Conservation (phyloP, 1,139 yeast species). For the Meyerozyma smithsonii region DNA sequence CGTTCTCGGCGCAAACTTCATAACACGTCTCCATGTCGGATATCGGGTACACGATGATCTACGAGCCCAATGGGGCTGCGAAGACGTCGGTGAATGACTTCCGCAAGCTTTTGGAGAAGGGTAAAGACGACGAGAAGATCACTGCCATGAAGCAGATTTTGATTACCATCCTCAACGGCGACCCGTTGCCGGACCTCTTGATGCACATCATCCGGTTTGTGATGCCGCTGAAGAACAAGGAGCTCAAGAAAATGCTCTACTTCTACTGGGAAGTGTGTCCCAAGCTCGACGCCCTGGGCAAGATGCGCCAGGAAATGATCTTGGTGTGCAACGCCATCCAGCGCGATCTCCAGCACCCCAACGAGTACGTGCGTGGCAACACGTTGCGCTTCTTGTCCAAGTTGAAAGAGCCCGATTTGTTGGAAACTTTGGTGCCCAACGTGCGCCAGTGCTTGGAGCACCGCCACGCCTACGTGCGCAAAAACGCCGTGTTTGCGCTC, state of each 20-base stretch:
- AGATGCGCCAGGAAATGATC: constrained; percentile 97
- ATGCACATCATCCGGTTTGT: constrained; percentile 97
- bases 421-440: constrained; percentile 93
- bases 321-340: constrained; percentile 97
- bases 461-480: constrained; percentile 96
- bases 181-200: constrained; percentile 87
- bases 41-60: constrained; percentile 67
- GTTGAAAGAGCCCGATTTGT: constrained; percentile 85
- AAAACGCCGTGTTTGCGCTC: constrained; percentile 92
- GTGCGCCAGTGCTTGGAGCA: constrained; percentile 89
- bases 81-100: constrained; percentile 74
- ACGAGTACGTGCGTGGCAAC: constrained; percentile 94
- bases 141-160: constrained; percentile 87
- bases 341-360: constrained; percentile 96
- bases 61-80: constrained; percentile 68
- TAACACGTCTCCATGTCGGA: constrained; percentile 33
- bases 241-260: constrained; percentile 84
- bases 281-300: constrained; percentile 81
- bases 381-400: constrained; percentile 89
- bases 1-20: neutral
- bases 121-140: constrained; percentile 81
- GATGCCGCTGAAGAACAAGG: constrained; percentile 92
- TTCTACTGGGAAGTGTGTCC: constrained; percentile 99
- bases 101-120: constrained; percentile 78
- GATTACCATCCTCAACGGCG: constrained; percentile 86